phyloP scores from a whole-genome alignment of 2,329 filamentous ascomycete genomes.

The Simplicillium aogashimaense region DNA sequence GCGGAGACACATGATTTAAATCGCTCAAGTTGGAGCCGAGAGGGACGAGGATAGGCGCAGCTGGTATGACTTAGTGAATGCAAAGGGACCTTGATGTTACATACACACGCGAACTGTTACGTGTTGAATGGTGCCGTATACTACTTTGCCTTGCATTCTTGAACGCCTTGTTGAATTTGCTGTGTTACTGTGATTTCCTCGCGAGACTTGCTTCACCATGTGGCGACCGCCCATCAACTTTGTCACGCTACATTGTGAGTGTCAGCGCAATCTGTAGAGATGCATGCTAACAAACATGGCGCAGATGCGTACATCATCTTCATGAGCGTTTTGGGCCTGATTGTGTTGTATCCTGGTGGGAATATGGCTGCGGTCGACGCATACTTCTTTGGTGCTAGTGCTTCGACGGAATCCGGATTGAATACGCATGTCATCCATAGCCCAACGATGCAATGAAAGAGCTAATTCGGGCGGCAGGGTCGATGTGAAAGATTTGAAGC shows the following conservation, averaged over 20 bases:
- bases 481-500: constrained; percentile 36
- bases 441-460: no score
- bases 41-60: no score
- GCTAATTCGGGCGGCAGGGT: constrained; percentile 20
- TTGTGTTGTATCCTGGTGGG: constrained; percentile 12
- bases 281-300: background rate
- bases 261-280: background rate
- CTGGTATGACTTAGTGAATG: no score
- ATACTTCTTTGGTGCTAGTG: constrained; percentile 39
- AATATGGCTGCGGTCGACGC: constrained; percentile 33
- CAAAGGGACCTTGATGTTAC: no score
- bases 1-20: no score
- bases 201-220: constrained; percentile 3
- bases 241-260: constrained; percentile 8
- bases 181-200: no score
- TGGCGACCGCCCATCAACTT: constrained; percentile 8
- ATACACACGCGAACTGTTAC: no score
- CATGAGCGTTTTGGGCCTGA: constrained; percentile 2
- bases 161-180: no score
- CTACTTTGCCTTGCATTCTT: no score
- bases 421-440: constrained; percentile 28
- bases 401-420: constrained; percentile 38
- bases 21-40: no score
- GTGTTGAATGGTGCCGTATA: no score
- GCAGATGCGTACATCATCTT: constrained; percentile 8